Evolutionary conservation across 352 stramenopile genomes (phyloP).

Genomic region (Thraustotheca clavata): DNA sequence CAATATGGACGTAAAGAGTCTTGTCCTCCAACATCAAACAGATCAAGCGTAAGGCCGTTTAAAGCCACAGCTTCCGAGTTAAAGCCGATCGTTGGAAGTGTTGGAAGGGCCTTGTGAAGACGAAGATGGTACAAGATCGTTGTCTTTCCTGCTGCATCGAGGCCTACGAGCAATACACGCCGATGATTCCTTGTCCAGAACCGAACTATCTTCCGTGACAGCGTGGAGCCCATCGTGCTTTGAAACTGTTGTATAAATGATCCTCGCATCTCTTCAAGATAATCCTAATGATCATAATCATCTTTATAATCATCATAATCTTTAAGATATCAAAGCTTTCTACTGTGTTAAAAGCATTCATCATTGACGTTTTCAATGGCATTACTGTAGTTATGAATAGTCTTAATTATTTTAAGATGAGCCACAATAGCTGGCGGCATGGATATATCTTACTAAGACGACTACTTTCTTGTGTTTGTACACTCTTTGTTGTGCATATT

Average conservation of each 20-base stretch:
- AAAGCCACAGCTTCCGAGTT: slow-evolving; percentile 75
- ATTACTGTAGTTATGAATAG: too few species aligned
- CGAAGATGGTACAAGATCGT: slow-evolving; percentile 76
- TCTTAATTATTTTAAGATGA: too few species aligned
- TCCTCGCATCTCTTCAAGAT: too few species aligned
- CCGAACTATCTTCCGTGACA: slow-evolving; percentile 55
- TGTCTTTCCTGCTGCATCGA: slow-evolving; percentile 72
- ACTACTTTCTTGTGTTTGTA: neutral
- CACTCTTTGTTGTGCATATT: neutral
- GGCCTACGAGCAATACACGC: slow-evolving; percentile 58
- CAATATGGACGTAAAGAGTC: slow-evolving; percentile 73
- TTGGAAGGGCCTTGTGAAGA: slow-evolving; percentile 64
- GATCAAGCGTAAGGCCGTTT: slow-evolving; percentile 63
- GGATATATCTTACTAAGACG: neutral
- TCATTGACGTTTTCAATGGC: too few species aligned
- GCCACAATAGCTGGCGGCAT: too few species aligned
- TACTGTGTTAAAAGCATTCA: too few species aligned
- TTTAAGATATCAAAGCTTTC: too few species aligned
- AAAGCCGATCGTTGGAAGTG: slow-evolving; percentile 73
- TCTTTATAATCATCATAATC: too few species aligned
- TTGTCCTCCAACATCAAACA: slow-evolving; percentile 78
- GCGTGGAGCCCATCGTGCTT: slow-evolving; percentile 63
- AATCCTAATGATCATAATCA: too few species aligned
- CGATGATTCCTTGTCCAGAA: slow-evolving; percentile 74
- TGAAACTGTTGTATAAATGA: too few species aligned